Percentiles rank a stretch among this genome's conserved stretches.
Conservation (phyloP, 306 rosid species). For the Albizia julibrissin region DNA sequence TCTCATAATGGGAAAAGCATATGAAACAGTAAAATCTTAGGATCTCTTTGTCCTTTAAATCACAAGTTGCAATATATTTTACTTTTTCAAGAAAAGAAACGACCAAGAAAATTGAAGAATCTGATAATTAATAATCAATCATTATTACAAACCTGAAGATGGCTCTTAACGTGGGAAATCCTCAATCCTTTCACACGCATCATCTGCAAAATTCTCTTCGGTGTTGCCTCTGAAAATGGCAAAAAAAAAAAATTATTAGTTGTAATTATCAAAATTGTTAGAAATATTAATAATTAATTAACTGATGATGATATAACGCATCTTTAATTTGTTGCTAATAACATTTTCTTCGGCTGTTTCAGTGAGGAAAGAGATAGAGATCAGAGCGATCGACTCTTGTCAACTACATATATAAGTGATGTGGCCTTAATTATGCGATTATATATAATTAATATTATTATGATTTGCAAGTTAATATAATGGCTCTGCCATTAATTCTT, state of each 20-base stretch:
- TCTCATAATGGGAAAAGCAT: background rate
- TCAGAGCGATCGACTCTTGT: background rate
- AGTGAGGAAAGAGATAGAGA: background rate
- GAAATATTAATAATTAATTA: background rate
- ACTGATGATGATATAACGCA: background rate
- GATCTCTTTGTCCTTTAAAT: background rate
- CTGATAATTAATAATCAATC: background rate
- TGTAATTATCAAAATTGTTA: background rate
- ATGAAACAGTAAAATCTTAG: background rate
- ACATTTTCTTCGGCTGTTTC: background rate
- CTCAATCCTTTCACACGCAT: constrained; percentile 68
- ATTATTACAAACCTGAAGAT: constrained; percentile 61
- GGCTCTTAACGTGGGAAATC: constrained; percentile 83
- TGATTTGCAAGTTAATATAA: background rate
- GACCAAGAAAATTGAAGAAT: background rate
- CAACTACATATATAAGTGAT: too few species aligned
- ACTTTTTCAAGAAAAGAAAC: background rate
- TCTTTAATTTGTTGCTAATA: background rate
- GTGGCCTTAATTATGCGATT: background rate
- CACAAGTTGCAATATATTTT: background rate
- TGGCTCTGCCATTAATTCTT: background rate
- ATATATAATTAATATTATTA: background rate
- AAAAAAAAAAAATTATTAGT: background rate
- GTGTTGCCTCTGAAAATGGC: constrained; percentile 66
- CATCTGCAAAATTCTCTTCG: constrained; percentile 66